Conservation (phyloP, 257 asterid species). For the Apocynum venetum region DNA sequence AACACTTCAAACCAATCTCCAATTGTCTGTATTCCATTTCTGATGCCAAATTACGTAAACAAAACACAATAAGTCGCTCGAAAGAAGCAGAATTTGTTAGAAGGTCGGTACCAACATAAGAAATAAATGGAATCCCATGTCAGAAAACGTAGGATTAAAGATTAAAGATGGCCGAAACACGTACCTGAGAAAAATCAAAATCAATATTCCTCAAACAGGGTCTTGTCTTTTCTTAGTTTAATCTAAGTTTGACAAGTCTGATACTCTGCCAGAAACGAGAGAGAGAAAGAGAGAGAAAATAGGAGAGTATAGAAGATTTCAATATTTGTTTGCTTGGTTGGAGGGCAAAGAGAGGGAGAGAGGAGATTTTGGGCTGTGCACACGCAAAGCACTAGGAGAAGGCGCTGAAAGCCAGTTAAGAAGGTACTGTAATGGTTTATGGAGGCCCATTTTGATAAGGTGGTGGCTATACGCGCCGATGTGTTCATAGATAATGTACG, state of each 20-base stretch:
- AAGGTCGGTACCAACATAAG: background rate
- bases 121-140: background rate
- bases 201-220: background rate
- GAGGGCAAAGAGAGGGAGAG: conserved; percentile 33
- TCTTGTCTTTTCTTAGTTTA: background rate
- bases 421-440: conserved; percentile 12
- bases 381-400: conserved; percentile 41
- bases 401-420: conserved; percentile 27
- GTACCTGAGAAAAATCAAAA: conserved; percentile 23
- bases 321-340: conserved; percentile 41
- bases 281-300: conserved; percentile 10
- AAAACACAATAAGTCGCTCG: background rate
- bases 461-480: conserved; percentile 15
- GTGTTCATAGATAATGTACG: background rate
- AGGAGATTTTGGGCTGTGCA: conserved; percentile 29
- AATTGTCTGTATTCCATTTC: background rate
- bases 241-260: conserved; percentile 12
- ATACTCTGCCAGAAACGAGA: background rate
- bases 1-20: conserved; percentile 4
- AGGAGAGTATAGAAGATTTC: background rate
- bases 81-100: background rate
- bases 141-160: conserved; percentile 4
- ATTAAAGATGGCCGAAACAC: conserved; percentile 13
- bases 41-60: background rate
- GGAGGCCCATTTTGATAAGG: conserved; percentile 54